Percentiles rank a stretch among this genome's conserved stretches.
Conservation (phyloP, 306 rosid species). For the Lagenaria siceraria region DNA sequence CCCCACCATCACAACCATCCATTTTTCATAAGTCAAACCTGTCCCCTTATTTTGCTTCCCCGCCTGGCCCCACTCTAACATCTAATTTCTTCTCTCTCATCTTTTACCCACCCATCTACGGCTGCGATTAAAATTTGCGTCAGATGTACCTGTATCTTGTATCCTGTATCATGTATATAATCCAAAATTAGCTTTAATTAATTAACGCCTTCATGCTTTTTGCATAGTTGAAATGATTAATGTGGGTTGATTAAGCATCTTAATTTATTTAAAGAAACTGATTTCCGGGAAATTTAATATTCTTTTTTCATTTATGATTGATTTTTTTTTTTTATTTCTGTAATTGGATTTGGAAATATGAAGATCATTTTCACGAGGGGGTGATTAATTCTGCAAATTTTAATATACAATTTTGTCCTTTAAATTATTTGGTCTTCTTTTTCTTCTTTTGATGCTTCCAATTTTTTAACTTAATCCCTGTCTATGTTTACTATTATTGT, state of each 20-base stretch:
- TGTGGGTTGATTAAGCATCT: background rate
- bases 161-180: background rate
- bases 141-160: background rate
- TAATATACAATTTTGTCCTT: background rate
- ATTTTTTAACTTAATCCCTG: background rate
- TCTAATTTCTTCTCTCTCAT: background rate
- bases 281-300: background rate
- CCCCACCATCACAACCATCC: constrained; percentile 1
- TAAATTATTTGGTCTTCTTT: background rate
- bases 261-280: background rate
- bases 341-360: background rate
- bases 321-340: background rate
- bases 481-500: background rate
- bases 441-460: background rate
- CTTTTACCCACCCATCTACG: background rate
- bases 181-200: background rate
- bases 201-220: background rate
- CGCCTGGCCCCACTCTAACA: background rate
- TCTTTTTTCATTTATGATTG: too few species aligned
- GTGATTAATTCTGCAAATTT: background rate
- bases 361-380: background rate
- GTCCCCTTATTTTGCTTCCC: background rate
- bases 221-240: background rate
- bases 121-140: background rate
- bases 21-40: background rate